Conservation (phyloP, 768 basidiomycete genomes). For the Clathrus columnatus region DNA sequence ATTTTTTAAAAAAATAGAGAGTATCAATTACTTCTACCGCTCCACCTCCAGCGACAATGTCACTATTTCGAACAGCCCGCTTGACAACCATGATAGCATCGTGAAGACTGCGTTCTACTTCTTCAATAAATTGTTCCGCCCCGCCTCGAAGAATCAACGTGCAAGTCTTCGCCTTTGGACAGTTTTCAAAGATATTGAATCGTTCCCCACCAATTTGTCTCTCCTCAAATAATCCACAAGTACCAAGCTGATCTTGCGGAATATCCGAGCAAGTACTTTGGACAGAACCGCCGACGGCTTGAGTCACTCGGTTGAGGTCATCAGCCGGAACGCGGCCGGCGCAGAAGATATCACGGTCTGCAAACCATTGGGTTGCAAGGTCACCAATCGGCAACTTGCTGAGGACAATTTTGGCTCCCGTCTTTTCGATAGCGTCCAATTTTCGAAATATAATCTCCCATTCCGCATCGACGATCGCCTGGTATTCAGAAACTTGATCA, state of each 20-base stretch:
- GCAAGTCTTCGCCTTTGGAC: slow-evolving; percentile 91
- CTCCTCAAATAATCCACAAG: slow-evolving; percentile 90
- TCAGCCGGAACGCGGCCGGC: slow-evolving; percentile 89
- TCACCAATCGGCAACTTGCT: slow-evolving; percentile 98
- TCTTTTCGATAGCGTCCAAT: slow-evolving; percentile 89
- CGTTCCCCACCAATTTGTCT: slow-evolving; percentile 93
- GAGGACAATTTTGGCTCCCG: slow-evolving; percentile 94
- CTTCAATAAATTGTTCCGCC: slow-evolving; percentile 97
- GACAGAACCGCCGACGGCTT: slow-evolving; percentile 90
- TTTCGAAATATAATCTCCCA: slow-evolving; percentile 99
- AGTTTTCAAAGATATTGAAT: slow-evolving; percentile 91
- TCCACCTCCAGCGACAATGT: slow-evolving; percentile 95
- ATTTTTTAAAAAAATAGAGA: not conserved
- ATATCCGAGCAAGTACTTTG: slow-evolving; percentile 97
- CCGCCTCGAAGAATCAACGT: slow-evolving; percentile 91
- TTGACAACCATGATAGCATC: slow-evolving; percentile 99
- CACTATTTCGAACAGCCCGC: slow-evolving; percentile 88
- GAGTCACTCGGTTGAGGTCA: slow-evolving; percentile 88
- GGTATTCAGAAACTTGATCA: slow-evolving; percentile 94
- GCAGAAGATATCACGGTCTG: slow-evolving; percentile 97
- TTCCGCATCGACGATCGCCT: slow-evolving; percentile 98
- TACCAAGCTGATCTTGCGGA: slow-evolving; percentile 78
- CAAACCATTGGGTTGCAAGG: slow-evolving; percentile 98
- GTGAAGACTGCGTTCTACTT: slow-evolving; percentile 94
- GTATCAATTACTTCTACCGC: slow-evolving; percentile 71